Base-by-base conservation (phyloP, 192 early-diverging fungal species). In the Pilobolus umbonatus region DNA sequence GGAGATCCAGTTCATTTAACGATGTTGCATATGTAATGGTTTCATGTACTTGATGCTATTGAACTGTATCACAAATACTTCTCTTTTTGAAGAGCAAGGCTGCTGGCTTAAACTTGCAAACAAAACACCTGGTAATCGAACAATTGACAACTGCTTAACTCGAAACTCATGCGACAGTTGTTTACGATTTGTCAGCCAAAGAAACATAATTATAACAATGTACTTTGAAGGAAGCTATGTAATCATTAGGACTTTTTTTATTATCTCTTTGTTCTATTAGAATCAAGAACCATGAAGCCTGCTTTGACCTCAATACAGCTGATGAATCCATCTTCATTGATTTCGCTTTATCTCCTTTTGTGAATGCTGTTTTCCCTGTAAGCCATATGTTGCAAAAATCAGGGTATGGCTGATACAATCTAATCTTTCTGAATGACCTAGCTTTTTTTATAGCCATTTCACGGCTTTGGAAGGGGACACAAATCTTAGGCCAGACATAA, bases 71-170 rank as follows among this genome's bases (percentile, higher is more conserved):
- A 35, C 6, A 43, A 43, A 9, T 17, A 43, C 3, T 9, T 43
- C 42, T 43, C 42, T 43, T 43, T 43, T 43, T 9, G 8, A 17
- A 43, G 42, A 43, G n/a, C 42, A 43, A 43, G 42, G n/a, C 42
- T 43, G 17, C n/a, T 17, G n/a, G 3, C n/a, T 43, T 17, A 43
- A 10, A 43, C 1, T 10, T 17, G 19, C 1, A 43, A 43, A 17
- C 10, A 43, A 43, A 43, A 43, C 6, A 43, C 9, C 14, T 43
- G n/a, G n/a, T 43, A 43, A 17, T 43, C 42, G 42, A 9, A 1
- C 8, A 43, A 43, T 17, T 43, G 17, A 43, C 42, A 43, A 17
- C 14, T 43, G 17, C 42, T 1, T 1, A 43, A 17, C 42, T 43
- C 8, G 42, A 43, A 43, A 43, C 42, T 43, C 8, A 43, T 3